Conservation (phyloP, 1,284 basidiomycete genomes). For the Heterobasidion irregulare region DNA sequence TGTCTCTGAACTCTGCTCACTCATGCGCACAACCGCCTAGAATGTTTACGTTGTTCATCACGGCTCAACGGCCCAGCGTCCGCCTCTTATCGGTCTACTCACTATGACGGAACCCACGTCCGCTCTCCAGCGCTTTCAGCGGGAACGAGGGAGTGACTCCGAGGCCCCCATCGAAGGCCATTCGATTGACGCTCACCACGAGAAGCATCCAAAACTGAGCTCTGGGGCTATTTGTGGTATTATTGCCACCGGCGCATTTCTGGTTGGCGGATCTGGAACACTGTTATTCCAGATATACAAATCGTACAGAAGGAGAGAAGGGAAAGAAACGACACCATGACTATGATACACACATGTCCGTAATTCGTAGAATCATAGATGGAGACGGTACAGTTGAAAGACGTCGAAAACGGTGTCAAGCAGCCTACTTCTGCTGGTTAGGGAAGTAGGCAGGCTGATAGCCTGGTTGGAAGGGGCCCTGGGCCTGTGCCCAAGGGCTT, state of each 20-base stretch:
- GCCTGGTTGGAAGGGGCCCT: slow-evolving; percentile 17
- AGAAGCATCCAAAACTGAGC: slow-evolving; percentile 5
- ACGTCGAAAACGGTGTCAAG: neutral
- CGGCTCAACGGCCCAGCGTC: slow-evolving; percentile 28
- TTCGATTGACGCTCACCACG: slow-evolving; percentile 6
- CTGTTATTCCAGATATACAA: neutral
- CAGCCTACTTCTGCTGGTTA: slow-evolving; percentile 1
- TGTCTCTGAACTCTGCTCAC: neutral
- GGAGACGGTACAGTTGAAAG: neutral
- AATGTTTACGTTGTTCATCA: slow-evolving; percentile 49
- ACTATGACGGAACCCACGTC: slow-evolving; percentile 32
- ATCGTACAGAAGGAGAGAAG: neutral
- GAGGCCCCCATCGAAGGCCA: slow-evolving; percentile 18
- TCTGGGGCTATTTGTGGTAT: slow-evolving; percentile 19
- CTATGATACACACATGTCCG: neutral
- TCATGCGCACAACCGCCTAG: slow-evolving; percentile 18
- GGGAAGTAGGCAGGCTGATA: slow-evolving; percentile 9
- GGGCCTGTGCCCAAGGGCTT: neutral
- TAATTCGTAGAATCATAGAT: neutral
- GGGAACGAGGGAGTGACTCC: slow-evolving; percentile 35
- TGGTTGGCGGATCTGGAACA: neutral
- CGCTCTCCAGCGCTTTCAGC: slow-evolving; percentile 32
- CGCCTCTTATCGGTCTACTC: slow-evolving; percentile 40
- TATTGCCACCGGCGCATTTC: slow-evolving; percentile 1
- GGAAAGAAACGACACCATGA: neutral